Conservation (phyloP, 2,329 filamentous ascomycete genomes). For the Fusarium piperis region DNA sequence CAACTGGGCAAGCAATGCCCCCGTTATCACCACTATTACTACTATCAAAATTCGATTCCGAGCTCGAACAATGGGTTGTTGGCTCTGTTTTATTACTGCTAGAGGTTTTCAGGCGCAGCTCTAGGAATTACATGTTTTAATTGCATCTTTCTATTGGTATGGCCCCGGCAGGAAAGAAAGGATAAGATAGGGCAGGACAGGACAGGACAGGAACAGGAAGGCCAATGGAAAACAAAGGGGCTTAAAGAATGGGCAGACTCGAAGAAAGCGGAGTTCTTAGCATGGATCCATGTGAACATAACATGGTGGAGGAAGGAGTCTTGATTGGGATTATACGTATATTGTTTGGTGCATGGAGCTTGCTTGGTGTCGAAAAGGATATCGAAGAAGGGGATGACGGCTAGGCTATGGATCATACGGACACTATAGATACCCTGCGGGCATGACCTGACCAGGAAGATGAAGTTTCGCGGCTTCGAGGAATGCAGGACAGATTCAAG, state of each 20-base stretch:
- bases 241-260: constrained; percentile 1
- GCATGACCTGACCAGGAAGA: constrained; percentile 22
- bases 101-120: constrained; percentile 12
- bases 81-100: constrained; percentile 1
- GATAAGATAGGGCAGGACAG: background rate
- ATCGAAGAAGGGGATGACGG: background rate
- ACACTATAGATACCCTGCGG: constrained; percentile 31
- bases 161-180: background rate
- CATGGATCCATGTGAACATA: background rate
- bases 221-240: background rate
- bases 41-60: constrained; percentile 14
- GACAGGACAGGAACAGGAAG: background rate
- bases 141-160: background rate
- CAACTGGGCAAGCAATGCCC: background rate
- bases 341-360: constrained; percentile 2
- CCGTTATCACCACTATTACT: background rate
- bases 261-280: constrained; percentile 22
- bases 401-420: constrained; percentile 14
- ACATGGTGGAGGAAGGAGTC: constrained; percentile 9
- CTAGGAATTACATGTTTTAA: constrained; percentile 5
- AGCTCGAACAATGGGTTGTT: background rate
- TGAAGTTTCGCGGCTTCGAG: constrained; percentile 33
- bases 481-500: constrained; percentile 15
- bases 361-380: background rate
- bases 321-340: background rate